Percentiles rank a stretch among this genome's conserved stretches.
Conservation (phyloP, 768 basidiomycete species). For the Psilocybe subaeruginosa region DNA sequence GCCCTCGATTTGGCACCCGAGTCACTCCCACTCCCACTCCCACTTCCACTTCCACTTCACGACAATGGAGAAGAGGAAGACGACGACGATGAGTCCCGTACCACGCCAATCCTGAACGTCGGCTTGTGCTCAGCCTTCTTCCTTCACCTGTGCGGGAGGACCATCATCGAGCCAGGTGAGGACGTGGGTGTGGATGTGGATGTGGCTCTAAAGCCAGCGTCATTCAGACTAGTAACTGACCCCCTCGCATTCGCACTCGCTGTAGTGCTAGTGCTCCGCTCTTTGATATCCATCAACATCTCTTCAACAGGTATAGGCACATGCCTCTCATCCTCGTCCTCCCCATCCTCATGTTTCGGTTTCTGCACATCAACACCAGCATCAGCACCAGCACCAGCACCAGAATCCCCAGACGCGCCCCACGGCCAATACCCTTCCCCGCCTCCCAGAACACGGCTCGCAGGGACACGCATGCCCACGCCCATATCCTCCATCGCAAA, state of each 20-base stretch:
- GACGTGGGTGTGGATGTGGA: not conserved
- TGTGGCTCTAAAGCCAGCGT: no score
- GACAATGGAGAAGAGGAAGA: not conserved
- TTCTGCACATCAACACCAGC: no score
- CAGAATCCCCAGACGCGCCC: no score
- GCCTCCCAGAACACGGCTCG: no score
- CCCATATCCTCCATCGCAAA: no score
- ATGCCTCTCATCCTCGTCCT: no score
- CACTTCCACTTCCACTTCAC: no score
- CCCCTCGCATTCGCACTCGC: not conserved
- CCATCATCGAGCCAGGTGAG: conserved; percentile 1
- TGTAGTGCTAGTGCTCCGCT: conserved; percentile 26
- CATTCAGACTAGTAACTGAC: no score
- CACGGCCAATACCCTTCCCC: no score
- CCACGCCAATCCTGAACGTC: conserved; percentile 13
- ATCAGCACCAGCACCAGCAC: no score
- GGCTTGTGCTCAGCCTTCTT: not conserved
- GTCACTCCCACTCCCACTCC: conserved; percentile 20
- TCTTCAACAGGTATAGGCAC: conserved; percentile 1
- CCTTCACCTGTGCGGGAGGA: conserved; percentile 1
- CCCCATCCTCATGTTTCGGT: no score
- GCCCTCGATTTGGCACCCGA: not conserved
- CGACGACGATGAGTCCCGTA: not conserved
- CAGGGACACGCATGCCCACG: no score
- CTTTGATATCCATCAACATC: conserved; percentile 22